Base-by-base conservation (phyloP, 371 early-diverging fungal genomes). In the Haplosporangium sp. region DNA sequence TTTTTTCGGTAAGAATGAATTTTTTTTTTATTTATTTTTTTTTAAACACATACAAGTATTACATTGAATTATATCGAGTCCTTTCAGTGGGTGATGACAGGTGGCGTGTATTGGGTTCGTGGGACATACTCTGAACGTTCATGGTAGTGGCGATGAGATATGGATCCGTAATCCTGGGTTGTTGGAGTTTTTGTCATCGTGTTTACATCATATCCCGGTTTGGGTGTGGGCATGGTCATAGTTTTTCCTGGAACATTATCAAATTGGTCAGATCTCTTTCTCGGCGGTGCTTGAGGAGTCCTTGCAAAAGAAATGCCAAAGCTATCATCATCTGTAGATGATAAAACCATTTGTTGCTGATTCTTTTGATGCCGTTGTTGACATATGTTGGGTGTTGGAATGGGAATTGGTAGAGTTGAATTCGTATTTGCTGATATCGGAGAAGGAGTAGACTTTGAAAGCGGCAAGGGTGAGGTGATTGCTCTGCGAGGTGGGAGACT, bases 31-130 rank as follows among this genome's bases (percentile, higher is more conserved):
- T 42, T 10, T 42, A 42, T 7, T 15, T 45, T 45, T 45, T 45
- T 45, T 45, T 7, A 10, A 44, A 9, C 13, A 44, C 11, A 8
- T 10, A 13, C 44, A 44, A 45, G 45, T 45, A 2, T 15, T 13
- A 42, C 6, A 27, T 19, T 20, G 19, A 20, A 19, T 19, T 42
- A 5, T 55, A 57, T 57, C 27, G 27, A 27, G 27, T 40, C 17
- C 9, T 19, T 17, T 42, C 45, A 40, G 27, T 66, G 39, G 38
- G 34, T 47, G 42, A 17, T 59, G 60, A 64, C 65, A 66, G 58
- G n/a, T n/a, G 65, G 67, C 34, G 52, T 55, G 20, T 62, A 63
- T 39, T 66, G 67, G 15, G 67, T 50, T 56, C 44, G 73, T 57
- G 62, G 58, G 56, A 67, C 63, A 56, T 67, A 67, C 42, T 63